Evolutionary conservation across 176 grass and related monocot species (phyloP).

Genomic region (Ensete ventricosum): DNA sequence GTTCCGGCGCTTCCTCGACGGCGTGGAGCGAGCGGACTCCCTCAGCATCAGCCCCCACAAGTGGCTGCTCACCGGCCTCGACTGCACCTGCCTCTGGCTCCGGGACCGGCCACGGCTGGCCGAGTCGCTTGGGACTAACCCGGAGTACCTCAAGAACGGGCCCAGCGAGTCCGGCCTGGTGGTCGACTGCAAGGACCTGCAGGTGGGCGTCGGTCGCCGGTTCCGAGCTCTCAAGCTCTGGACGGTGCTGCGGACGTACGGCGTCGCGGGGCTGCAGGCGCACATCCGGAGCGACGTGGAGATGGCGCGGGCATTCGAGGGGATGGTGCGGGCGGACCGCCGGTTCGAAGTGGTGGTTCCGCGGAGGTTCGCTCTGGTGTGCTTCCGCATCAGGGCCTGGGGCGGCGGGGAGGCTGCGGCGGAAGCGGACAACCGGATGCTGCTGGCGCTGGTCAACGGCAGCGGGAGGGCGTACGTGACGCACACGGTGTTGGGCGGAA

Average conservation of each 20-base stretch:
- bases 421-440: conserved; percentile 16
- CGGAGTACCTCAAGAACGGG: conserved; percentile 55
- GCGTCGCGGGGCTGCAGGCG: conserved; percentile 27
- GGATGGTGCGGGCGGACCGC: conserved; percentile 22
- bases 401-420: conserved; percentile 9
- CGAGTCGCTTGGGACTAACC: conserved; percentile 25
- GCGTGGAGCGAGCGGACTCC: conserved; percentile 33
- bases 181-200: conserved; percentile 47
- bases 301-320: conserved; percentile 44
- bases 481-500: conserved; percentile 29
- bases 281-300: conserved; percentile 58
- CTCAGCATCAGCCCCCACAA: conserved; percentile 52
- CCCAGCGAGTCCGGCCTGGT: conserved; percentile 39
- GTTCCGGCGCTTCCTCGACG: conserved; percentile 37
- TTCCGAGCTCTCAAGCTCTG: conserved; percentile 48
- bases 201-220: conserved; percentile 39
- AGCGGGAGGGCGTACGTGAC: conserved; percentile 25
- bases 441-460: conserved; percentile 35
- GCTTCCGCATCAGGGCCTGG: conserved; percentile 30
- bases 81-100: conserved; percentile 47
- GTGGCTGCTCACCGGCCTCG: conserved; percentile 32
- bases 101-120: conserved; percentile 27
- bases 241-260: conserved; percentile 40
- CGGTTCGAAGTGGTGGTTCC: conserved; percentile 31
- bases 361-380: conserved; percentile 27